Conservation (phyloP, 2,329 filamentous ascomycete genomes). For the Fusarium gaditjirri region DNA sequence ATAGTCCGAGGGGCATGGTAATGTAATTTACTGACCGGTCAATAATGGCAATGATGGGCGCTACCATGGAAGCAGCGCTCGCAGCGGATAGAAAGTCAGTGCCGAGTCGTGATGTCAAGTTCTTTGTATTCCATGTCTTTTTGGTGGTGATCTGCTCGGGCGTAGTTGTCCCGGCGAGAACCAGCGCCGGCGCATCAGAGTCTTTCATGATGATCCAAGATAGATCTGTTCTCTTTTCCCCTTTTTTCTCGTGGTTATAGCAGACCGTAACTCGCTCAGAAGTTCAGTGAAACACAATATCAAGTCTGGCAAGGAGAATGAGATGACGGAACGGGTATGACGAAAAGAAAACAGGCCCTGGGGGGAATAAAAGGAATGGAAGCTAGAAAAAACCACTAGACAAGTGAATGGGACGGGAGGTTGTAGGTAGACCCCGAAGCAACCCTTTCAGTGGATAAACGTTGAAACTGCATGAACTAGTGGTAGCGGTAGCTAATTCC, state of each 20-base stretch:
- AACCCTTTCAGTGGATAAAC: conserved; percentile 21
- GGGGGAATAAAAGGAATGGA: not conserved
- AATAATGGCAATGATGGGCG: conserved; percentile 87
- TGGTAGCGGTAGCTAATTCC: conserved; percentile 22
- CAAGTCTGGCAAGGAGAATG: not conserved
- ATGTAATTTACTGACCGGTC: conserved; percentile 69
- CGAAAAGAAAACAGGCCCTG: not conserved
- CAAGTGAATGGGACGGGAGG: not conserved
- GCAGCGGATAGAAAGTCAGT: conserved; percentile 76
- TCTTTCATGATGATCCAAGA: conserved; percentile 17
- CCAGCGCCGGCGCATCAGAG: conserved; percentile 30
- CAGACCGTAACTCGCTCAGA: not conserved
- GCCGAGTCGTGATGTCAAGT: conserved; percentile 72
- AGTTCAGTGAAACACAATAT: not conserved
- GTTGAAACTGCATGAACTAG: not conserved
- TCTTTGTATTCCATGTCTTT: conserved; percentile 77
- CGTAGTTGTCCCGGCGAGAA: conserved; percentile 36
- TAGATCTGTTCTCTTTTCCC: not conserved
- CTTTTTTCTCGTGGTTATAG: not conserved
- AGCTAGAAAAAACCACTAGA: not conserved
- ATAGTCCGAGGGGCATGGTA: not conserved
- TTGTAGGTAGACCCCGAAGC: conserved; percentile 13
- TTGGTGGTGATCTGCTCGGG: conserved; percentile 26
- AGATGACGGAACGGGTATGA: not conserved
- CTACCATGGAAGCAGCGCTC: conserved; percentile 78